Conservation (phyloP, 2,329 filamentous ascomycete genomes). For the Venturia carpophila region DNA sequence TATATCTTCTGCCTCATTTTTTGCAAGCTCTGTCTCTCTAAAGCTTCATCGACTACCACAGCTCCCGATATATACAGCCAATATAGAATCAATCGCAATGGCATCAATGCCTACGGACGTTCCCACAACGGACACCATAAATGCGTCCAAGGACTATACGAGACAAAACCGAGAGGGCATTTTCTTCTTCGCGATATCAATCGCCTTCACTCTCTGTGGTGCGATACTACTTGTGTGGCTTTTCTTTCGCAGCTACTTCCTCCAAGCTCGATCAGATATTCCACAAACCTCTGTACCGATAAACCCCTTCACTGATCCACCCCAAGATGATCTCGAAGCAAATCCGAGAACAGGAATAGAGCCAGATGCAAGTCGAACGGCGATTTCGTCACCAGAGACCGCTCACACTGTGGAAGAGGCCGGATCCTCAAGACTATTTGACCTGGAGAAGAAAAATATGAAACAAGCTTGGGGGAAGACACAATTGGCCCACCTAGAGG, state of each 20-base stretch:
- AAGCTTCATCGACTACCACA: not conserved
- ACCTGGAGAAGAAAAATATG: not conserved
- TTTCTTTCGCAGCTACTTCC: not conserved
- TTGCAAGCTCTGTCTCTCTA: not conserved
- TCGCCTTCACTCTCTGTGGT: not conserved
- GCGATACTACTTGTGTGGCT: not conserved
- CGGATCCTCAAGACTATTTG: not conserved
- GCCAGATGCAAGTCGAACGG: not conserved
- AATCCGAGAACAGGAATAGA: not conserved
- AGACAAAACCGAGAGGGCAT: not conserved
- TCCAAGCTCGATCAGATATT: not conserved
- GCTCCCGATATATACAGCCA: not conserved
- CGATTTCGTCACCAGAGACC: not conserved
- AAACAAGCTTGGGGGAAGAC: not conserved
- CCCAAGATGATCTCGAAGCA: not conserved
- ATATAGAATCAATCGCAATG: not conserved
- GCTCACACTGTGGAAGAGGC: not conserved
- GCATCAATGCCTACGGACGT: not conserved
- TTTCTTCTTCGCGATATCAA: not conserved
- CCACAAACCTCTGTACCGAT: not conserved
- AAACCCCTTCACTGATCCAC: not conserved
- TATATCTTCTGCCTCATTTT: not conserved
- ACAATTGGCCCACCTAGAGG: not conserved
- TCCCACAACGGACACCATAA: not conserved
- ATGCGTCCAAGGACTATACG: not conserved